A percentile compares a stretch with the other conserved stretches of the same genome.
These are phyloP conservation scores for Rhynchospora tenuis DNA, from an alignment of 176 grass and related monocot species.

Conservation along the genomic window DNA sequence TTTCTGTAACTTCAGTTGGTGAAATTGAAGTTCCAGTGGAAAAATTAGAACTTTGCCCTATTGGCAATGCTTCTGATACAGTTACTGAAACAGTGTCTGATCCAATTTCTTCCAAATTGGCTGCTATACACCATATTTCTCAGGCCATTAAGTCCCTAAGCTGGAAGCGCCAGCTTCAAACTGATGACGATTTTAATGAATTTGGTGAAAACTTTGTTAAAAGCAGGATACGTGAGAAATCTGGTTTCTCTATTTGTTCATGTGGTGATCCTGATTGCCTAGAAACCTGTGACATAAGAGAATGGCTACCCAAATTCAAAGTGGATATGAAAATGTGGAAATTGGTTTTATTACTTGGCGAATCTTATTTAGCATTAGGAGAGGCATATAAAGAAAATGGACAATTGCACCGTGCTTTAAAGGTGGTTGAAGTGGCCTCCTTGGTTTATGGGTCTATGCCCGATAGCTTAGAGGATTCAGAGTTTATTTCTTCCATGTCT, in stretches of 20 bases:
- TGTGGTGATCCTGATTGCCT: constrained; percentile 96
- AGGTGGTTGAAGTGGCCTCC: constrained; percentile 92
- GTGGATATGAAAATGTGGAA: constrained; percentile 98
- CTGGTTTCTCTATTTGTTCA: constrained; percentile 67
- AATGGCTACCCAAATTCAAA: constrained; percentile 94
- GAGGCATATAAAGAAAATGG: constrained; percentile 81
- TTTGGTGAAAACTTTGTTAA: constrained; percentile 40
- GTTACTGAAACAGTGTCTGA: constrained; percentile 56
- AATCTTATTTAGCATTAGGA: constrained; percentile 92
- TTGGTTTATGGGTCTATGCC: constrained; percentile 96
- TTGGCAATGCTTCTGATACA: constrained; percentile 33
- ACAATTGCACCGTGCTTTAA: constrained; percentile 67
- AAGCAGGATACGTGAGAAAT: constrained; percentile 38
- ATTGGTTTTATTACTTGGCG: constrained; percentile 91
- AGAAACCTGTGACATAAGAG: constrained; percentile 88
- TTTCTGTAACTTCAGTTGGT: constrained; percentile 33
- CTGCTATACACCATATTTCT: constrained; percentile 95
- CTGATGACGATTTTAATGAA: constrained; percentile 35
- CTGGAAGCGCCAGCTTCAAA: constrained; percentile 90
- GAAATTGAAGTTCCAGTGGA: constrained; percentile 33
- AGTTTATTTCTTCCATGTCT: constrained; percentile 90
- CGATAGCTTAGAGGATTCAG: constrained; percentile 72
- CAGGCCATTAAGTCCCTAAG: constrained; percentile 98
- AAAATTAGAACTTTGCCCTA: constrained; percentile 59
- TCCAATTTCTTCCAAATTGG: constrained; percentile 89